Evolutionary conservation across 441 rosid genomes (phyloP).

Genomic region (Erodium chrysanthum): DNA sequence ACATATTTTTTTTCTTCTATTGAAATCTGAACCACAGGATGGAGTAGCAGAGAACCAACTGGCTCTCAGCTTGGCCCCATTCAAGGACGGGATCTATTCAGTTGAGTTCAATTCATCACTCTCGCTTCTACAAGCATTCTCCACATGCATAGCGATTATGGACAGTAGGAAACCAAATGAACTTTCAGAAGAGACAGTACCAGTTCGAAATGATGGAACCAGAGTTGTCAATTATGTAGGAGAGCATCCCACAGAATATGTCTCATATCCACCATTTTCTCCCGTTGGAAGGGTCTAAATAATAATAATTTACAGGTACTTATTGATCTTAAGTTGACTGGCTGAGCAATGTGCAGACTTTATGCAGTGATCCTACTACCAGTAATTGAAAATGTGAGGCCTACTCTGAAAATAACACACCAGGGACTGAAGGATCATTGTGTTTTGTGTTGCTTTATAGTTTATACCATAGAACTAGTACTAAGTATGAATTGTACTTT

Average conservation of each 20-base stretch:
- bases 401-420: slow-evolving; percentile 15
- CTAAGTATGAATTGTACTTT: slow-evolving; percentile 10
- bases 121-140: slow-evolving; percentile 70
- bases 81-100: slow-evolving; percentile 63
- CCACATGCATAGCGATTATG: slow-evolving; percentile 61
- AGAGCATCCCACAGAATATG: slow-evolving; percentile 42
- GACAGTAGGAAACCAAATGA: slow-evolving; percentile 41
- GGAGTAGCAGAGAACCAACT: slow-evolving; percentile 40
- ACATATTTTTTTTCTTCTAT: slow-evolving; percentile 6
- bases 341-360: slow-evolving; percentile 7
- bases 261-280: slow-evolving; percentile 58
- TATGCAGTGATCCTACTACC: not conserved
- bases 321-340: slow-evolving; percentile 16
- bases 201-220: slow-evolving; percentile 28
- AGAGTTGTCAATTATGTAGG: slow-evolving; percentile 29
- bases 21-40: slow-evolving; percentile 37
- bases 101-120: slow-evolving; percentile 68
- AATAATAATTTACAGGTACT: slow-evolving; percentile 12
- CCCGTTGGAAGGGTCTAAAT: slow-evolving; percentile 62
- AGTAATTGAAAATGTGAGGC: not conserved
- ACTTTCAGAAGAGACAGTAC: slow-evolving; percentile 27
- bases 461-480: slow-evolving; percentile 19
- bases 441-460: slow-evolving; percentile 15
- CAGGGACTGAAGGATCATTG: slow-evolving; percentile 7
- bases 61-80: slow-evolving; percentile 53